Evolutionary conservation across 73 alveolate species (phyloP), one percentile per base, ranked within the genome.

Genomic region (Paramecium biaurelia): DNA sequence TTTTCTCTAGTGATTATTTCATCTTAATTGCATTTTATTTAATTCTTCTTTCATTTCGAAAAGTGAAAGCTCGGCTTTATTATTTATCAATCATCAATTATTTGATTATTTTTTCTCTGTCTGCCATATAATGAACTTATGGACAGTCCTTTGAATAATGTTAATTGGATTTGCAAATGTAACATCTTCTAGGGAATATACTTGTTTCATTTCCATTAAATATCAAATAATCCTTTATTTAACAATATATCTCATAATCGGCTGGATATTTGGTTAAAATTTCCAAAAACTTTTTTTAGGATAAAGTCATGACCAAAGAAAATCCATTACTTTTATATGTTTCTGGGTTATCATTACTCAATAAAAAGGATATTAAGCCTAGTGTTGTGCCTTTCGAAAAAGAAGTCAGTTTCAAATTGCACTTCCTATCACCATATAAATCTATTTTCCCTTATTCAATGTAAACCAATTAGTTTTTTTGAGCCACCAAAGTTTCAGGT

Each of bases 231-330:
- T 84, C 92, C 56, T 37, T 84, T 42, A 84, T 26, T 47, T 47
- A 23, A 84, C 92, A 84, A 84, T 47, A 84, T 9, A 30, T 84
- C 23, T 84, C 92, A 84, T 84, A 84, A 84, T 84, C 92, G 0
- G 37, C 35, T n/a, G 72, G 82, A 49, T 26, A 84, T 38, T 53
- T 74, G 8, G 24, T 5, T 28, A 84, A 47, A 24, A 23, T 43
- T 84, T 84, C 2, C 14, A 84, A 23, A 28, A 84, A 84, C 7
- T 84, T 74, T 23, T 49, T 11, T 23, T 74, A 12, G 0, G 37
- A 38, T 45, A 84, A 47, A 38, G 30, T 20, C 72, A 84, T 43
- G 8, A 84, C 21, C 56, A 28, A 15, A 12, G 92, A 38, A 45
- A 84, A 84, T 23, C 76, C 92, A n/a, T 38, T 0, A n/a, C 43